Conservation (phyloP, 805 yeast genomes). For the Suhomyces sp. region DNA sequence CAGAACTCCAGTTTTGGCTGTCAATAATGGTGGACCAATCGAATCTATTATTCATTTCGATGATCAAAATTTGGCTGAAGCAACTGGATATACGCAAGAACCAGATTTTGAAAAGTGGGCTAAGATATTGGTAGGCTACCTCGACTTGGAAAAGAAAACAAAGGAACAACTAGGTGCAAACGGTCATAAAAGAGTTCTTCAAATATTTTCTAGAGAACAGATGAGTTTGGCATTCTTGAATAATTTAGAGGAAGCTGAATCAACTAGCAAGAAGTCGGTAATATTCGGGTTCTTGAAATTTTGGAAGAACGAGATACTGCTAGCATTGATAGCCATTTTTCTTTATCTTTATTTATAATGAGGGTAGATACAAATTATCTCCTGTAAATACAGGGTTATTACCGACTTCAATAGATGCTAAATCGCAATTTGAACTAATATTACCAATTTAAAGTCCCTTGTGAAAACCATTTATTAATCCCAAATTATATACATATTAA, state of each 20-base stretch:
- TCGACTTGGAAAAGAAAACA: conserved; percentile 16
- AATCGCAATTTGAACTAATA: no score
- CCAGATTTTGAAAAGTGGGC: conserved; percentile 56
- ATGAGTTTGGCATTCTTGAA: conserved; percentile 36
- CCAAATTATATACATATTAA: neutral
- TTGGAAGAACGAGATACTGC: conserved; percentile 11
- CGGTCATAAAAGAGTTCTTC: conserved; percentile 36
- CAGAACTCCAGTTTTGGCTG: conserved; percentile 82
- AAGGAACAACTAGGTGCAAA: conserved; percentile 32
- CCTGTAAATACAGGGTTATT: no score
- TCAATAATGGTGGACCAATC: conserved; percentile 87
- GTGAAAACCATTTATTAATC: no score
- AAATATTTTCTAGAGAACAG: conserved; percentile 45
- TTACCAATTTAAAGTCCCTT: no score
- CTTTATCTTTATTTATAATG: conserved; percentile 1
- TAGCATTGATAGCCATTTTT: conserved; percentile 6
- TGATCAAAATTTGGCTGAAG: conserved; percentile 27
- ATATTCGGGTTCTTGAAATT: conserved; percentile 7
- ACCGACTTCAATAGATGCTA: no score
- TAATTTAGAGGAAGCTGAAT: conserved; percentile 10
- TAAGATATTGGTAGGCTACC: conserved; percentile 40
- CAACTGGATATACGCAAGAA: conserved; percentile 65
- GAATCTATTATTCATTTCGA: conserved; percentile 60
- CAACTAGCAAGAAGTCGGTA: neutral
- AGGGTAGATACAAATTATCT: no score